Evolutionary conservation across 169 alveolate species (phyloP).

Genomic region (Cryptosporidium tyzzeri): DNA sequence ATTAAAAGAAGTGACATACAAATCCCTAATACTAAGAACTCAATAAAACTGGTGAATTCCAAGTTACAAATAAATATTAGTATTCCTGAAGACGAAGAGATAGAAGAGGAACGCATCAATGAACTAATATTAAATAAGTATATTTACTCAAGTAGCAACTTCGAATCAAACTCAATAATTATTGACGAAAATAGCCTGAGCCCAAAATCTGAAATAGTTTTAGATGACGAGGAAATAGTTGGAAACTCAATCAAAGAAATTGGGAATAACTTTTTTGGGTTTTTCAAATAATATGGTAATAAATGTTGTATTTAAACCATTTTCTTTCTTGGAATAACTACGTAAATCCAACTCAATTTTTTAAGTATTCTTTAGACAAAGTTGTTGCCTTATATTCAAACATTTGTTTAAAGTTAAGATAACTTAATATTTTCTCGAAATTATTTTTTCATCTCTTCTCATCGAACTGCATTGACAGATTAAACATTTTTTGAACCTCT

Average conservation of each 20-base stretch:
- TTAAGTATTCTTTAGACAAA: neutral
- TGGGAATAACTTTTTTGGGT: slow-evolving; percentile 61
- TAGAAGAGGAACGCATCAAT: slow-evolving; percentile 38
- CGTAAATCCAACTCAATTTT: neutral
- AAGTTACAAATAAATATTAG: slow-evolving; percentile 32
- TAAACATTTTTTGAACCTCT: too few species aligned
- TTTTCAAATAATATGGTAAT: slow-evolving; percentile 24
- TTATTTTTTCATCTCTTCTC: neutral
- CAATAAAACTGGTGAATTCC: neutral
- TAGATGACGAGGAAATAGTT: slow-evolving; percentile 1
- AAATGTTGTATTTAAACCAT: neutral
- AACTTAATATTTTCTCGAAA: neutral
- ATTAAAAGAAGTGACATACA: neutral
- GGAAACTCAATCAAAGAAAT: slow-evolving; percentile 40
- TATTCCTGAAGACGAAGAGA: slow-evolving; percentile 72
- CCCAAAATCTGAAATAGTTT: slow-evolving; percentile 71
- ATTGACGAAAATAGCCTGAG: slow-evolving; percentile 38
- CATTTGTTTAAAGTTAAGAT: neutral
- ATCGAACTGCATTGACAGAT: neutral
- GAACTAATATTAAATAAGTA: neutral
- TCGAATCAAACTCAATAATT: slow-evolving; percentile 15
- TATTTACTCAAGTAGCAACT: neutral
- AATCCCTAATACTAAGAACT: neutral
- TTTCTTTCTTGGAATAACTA: neutral
- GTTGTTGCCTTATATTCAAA: neutral